Base-by-base conservation (phyloP, 192 early-diverging fungal species). In the Coemansia sp. region DNA sequence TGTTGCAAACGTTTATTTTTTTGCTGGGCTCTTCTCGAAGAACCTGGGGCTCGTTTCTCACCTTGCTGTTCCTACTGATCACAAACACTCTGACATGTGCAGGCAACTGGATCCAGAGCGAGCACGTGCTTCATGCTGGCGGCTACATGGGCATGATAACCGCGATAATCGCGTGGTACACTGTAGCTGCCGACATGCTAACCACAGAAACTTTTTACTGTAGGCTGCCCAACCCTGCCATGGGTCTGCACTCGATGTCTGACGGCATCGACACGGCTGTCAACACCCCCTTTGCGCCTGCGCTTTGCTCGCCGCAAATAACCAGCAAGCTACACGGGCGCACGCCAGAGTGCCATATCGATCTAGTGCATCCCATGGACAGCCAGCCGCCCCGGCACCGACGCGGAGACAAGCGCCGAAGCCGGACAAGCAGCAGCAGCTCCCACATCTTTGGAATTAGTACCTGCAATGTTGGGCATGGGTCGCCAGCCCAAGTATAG, bases 171-270 rank as follows among this genome's bases (percentile, higher is more conserved):
- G 81, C 81, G 1, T 82, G 81, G 79, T 82, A 80, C 50, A 72
- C 73, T 36, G 81, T 78, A 14, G 73, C 80, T 42, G 74, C 68
- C 0, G 81, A 82, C 35, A 64, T 82, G 56, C 70, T 80, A 12
- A 80, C 72, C 47, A 49, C 61, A 7, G 71, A 79, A 8, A 85
- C 80, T 28, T 81, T 79, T 19, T 84, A 78, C 47, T 80, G 72
- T 36, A 61, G 65, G 6, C 54, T 85, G n/a, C 83, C 83, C 13
- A 72, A 72, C 19, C 70, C 70, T 5, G 55, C 58, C 23, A 62
- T 72, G 5, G 61, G 68, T 18, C 23, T 26, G n/a, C 61, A 48
- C 19, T 31, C 43, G 5, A 37, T 42, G 18, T 20, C 50, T 0
- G 61, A 55, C 12, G 31, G 43, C 0, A 45, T 56, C 4, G 61